Evolutionary conservation across 2,329 filamentous ascomycete genomes (phyloP).

Genomic region (Neophaeococcomyces aloes): DNA sequence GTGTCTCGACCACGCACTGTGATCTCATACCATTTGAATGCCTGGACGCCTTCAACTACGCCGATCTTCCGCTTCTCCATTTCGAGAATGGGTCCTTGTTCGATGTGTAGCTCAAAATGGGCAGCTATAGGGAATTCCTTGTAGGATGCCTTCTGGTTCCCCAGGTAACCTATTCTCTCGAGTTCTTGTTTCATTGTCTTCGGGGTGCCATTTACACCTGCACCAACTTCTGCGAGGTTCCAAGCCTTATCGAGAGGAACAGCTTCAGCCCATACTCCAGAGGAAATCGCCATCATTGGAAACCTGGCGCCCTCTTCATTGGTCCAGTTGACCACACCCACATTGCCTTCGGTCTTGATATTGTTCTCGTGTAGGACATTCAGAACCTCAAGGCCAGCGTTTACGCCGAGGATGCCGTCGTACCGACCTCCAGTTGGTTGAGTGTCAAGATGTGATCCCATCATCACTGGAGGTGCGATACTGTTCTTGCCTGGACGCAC

Average conservation of each 20-base stretch:
- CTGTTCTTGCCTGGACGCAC: conserved; percentile 51
- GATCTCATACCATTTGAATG: conserved; percentile 64
- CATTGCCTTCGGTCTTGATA: conserved; percentile 57
- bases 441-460: conserved; percentile 58
- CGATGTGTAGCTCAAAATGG: conserved; percentile 78
- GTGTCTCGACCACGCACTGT: conserved; percentile 57
- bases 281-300: conserved; percentile 62
- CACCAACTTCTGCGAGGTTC: conserved; percentile 49
- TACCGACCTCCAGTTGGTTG: conserved; percentile 55
- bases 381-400: conserved; percentile 63
- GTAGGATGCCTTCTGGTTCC: conserved; percentile 46
- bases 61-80: conserved; percentile 55
- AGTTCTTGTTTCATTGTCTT: conserved; percentile 57
- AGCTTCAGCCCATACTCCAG: conserved; percentile 65
- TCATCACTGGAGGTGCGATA: conserved; percentile 53
- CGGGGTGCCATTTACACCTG: conserved; percentile 24
- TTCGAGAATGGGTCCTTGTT: conserved; percentile 70
- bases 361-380: conserved; percentile 55
- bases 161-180: conserved; percentile 61
- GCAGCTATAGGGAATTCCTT: conserved; percentile 56
- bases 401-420: conserved; percentile 65
- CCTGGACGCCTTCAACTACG: conserved; percentile 62
- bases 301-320: conserved; percentile 68
- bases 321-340: conserved; percentile 71
- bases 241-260: conserved; percentile 55